A percentile compares a stretch with the other conserved stretches of the same genome.
Conservation (phyloP, 306 rosid genomes). For the Lathyrus oleraceus region DNA sequence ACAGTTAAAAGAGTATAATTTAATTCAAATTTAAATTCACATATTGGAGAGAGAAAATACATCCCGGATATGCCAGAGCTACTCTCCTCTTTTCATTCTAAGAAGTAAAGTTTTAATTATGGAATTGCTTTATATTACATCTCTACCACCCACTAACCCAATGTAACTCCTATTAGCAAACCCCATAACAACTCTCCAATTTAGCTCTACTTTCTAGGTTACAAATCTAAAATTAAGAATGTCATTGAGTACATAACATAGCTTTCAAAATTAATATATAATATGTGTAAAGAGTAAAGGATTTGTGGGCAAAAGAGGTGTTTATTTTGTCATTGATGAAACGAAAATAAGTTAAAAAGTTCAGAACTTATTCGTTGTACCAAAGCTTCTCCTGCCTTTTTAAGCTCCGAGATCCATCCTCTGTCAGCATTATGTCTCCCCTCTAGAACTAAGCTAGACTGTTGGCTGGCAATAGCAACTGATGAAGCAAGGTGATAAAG, state of each 20-base stretch:
- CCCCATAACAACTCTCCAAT: conserved; percentile 8
- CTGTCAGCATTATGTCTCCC: conserved; percentile 89
- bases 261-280: conserved; percentile 26
- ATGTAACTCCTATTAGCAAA: conserved; percentile 16
- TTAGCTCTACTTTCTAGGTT: conserved; percentile 29
- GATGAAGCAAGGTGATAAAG: conserved; percentile 41
- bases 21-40: background rate
- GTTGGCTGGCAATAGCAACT: conserved; percentile 64
- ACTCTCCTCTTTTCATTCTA: background rate
- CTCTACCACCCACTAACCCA: background rate
- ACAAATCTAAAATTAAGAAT: conserved; percentile 18
- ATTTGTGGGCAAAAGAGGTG: conserved; percentile 11
- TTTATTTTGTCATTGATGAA: conserved; percentile 6
- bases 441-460: conserved; percentile 70
- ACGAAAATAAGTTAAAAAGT: conserved; percentile 10
- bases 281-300: background rate
- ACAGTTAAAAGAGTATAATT: background rate
- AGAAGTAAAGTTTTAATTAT: background rate
- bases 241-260: conserved; percentile 12
- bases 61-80: background rate
- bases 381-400: conserved; percentile 71
- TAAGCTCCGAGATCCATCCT: conserved; percentile 90
- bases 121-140: background rate
- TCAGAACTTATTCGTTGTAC: conserved; percentile 46
- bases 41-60: background rate